Evolutionary conservation across 306 rosid species (phyloP), one percentile per base, ranked within the genome.

Genomic region (Pyrus betulifolia): DNA sequence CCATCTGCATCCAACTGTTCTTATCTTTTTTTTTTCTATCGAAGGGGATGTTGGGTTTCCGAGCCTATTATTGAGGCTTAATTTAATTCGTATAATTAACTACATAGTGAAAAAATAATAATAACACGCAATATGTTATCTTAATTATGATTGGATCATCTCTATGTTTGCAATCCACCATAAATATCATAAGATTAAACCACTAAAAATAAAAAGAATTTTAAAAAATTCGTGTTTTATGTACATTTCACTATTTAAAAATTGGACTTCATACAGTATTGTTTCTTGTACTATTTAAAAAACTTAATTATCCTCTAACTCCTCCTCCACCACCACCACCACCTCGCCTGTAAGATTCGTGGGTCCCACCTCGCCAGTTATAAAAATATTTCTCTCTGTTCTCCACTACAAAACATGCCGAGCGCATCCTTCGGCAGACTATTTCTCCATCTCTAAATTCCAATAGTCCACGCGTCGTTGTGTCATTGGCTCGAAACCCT

Each of bases 311-410:
- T 38, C 42, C 9, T 38, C 42, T 7, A 38, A 38, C 42, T 6
- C 42, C 42, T 35, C 8, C 1, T 35, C 40, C 40, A 35, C 40
- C 40, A 25, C 25, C 40, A 25, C 25, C 25, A 35, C 40, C 40
- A 6, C 27, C 31, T 1, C 0, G 72, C 86, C 85, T 11, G 9
- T 83, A 74, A 54, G 44, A 2, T 14, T 27, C 6, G 0, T 0
- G 64, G 79, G 87, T 75, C 88, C 87, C 82, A 25, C 44, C 62
- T 8, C 5, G 3, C 8, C 23, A 54, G 44, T 33, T 52, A 38
- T 12, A 27, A 51, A 76, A 30, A 49, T 35, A 74, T 9, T 31
- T 75, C 87, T 82, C 82, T 90, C 98, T 84, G 95, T 87, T 81
- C 23, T 75, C 88, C 83, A 84, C 60, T 57, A 44, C 74, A 8